Evolutionary conservation across 208 protist genomes (phyloP).

Genomic region (Leishmania guyanensis): DNA sequence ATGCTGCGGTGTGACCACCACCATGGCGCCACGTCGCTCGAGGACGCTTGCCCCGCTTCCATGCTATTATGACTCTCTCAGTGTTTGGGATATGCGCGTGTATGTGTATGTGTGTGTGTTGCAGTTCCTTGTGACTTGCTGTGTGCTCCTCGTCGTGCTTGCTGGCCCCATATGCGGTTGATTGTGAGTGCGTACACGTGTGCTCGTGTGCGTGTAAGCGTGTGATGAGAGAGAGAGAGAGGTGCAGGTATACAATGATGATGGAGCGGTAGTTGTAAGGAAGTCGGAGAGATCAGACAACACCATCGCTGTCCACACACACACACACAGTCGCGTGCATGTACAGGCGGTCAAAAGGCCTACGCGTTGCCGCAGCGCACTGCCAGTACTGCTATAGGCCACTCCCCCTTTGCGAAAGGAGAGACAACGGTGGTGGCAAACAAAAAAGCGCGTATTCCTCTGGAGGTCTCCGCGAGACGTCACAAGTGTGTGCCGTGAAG

Average conservation of each 20-base stretch:
- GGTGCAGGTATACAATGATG: not conserved
- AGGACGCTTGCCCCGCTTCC: conserved; percentile 2
- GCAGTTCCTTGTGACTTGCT: not conserved
- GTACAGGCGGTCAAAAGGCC: too few species aligned
- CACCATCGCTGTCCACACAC: not conserved
- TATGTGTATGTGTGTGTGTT: not conserved
- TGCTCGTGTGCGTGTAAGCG: conserved; percentile 14
- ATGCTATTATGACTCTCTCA: not conserved
- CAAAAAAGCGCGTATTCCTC: too few species aligned
- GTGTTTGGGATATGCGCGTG: not conserved
- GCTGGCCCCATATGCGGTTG: not conserved
- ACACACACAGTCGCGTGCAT: not conserved
- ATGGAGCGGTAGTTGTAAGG: not conserved
- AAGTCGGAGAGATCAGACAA: not conserved
- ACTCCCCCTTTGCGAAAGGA: too few species aligned
- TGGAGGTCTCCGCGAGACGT: too few species aligned
- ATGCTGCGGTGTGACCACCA: conserved; percentile 73
- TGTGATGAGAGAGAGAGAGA: not conserved
- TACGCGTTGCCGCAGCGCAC: too few species aligned
- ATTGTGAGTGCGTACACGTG: not conserved
- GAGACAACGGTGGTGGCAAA: too few species aligned
- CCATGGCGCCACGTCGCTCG: conserved; percentile 8
- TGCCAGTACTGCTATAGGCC: too few species aligned
- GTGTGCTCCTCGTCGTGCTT: not conserved
- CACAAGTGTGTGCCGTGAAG: too few species aligned